Evolutionary conservation across 2,329 filamentous ascomycete genomes (phyloP).

Genomic region (Colletotrichum lindemuthianum): DNA sequence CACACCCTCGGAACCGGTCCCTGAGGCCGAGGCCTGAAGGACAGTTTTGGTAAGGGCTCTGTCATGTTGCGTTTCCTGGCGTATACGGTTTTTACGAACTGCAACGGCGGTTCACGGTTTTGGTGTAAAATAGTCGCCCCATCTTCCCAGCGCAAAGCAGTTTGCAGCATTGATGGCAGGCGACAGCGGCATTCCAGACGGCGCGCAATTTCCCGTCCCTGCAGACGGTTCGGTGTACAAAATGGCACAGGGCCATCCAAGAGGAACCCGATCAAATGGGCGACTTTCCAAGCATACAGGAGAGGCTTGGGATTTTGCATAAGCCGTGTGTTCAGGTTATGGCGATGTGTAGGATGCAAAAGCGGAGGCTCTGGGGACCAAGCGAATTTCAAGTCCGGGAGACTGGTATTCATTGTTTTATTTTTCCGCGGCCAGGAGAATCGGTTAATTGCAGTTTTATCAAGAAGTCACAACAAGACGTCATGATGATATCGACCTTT

Average conservation of each 20-base stretch:
- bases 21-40: constrained; percentile 48
- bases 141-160: constrained; percentile 12
- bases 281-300: constrained; percentile 11
- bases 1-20: constrained; percentile 46
- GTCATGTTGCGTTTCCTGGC: constrained; percentile 35
- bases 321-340: constrained; percentile 26
- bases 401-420: constrained; percentile 33
- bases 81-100: constrained; percentile 34
- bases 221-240: constrained; percentile 30
- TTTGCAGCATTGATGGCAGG: constrained; percentile 23
- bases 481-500: not conserved
- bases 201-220: constrained; percentile 15
- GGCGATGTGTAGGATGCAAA: constrained; percentile 27
- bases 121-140: constrained; percentile 35
- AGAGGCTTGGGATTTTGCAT: constrained; percentile 5
- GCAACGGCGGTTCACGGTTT: constrained; percentile 34
- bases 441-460: constrained; percentile 28
- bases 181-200: constrained; percentile 16
- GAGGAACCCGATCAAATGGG: constrained; percentile 14
- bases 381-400: constrained; percentile 20
- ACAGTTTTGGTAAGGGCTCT: not conserved
- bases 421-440: constrained; percentile 24
- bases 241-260: constrained; percentile 13
- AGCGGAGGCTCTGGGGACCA: constrained; percentile 14
- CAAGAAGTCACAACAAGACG: not conserved